Conservation (phyloP, 768 basidiomycete species). For the Serpula lacrymans region DNA sequence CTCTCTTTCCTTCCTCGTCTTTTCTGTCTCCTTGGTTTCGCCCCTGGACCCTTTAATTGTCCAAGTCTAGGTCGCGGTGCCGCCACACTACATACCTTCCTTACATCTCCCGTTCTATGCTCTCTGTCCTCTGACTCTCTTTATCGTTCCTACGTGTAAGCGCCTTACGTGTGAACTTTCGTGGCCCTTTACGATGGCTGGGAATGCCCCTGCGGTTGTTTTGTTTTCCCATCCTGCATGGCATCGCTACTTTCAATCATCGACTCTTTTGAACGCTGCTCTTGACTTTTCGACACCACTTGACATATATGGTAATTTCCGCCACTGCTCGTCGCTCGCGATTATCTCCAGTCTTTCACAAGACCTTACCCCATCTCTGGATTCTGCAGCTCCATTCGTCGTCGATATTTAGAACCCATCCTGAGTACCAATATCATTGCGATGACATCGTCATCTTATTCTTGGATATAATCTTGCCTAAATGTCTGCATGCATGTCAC, state of each 20-base stretch:
- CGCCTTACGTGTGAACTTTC: constrained; percentile 18
- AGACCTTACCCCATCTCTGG: constrained; percentile 15
- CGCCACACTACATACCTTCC: not conserved
- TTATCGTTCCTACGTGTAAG: too few species aligned
- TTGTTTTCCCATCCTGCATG: constrained; percentile 7
- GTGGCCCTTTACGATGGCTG: constrained; percentile 11
- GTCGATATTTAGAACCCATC: not conserved
- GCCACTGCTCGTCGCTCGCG: constrained; percentile 9
- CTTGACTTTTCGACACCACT: constrained; percentile 5
- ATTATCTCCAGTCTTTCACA: constrained; percentile 19
- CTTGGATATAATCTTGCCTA: too few species aligned
- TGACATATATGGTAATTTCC: constrained; percentile 8
- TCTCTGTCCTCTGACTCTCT: not conserved
- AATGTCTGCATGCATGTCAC: too few species aligned
- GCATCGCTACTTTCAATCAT: constrained; percentile 6
- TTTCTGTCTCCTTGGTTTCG: constrained; percentile 12
- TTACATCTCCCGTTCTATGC: constrained; percentile 15
- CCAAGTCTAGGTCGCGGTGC: too few species aligned
- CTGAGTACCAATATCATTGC: constrained; percentile 11
- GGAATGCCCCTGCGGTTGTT: constrained; percentile 10
- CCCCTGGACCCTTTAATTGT: too few species aligned
- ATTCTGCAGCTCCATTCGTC: constrained; percentile 7
- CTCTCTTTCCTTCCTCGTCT: constrained; percentile 19
- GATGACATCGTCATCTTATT: too few species aligned
- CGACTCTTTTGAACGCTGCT: constrained; percentile 7